Evolutionary conservation across 805 yeast species (phyloP).

Genomic region (Pichia membranifaciens): DNA sequence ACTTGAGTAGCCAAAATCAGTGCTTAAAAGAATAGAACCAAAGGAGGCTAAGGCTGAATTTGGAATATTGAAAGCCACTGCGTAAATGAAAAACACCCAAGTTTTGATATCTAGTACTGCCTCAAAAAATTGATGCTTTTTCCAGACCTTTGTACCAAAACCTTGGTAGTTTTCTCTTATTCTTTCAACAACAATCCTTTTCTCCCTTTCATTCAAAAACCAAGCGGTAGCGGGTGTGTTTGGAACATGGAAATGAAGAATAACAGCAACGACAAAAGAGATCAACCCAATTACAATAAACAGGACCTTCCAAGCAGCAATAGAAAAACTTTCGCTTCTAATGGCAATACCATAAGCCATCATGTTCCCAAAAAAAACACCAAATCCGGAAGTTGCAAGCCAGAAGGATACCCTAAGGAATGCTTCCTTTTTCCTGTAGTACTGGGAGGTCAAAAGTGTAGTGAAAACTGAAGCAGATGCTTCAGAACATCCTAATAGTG

Average conservation of each 20-base stretch:
- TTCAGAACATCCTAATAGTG: constrained; percentile 42
- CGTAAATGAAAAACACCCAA: constrained; percentile 43
- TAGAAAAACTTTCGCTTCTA: constrained; percentile 1
- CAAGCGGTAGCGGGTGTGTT: constrained; percentile 30
- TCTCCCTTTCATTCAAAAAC: constrained; percentile 34
- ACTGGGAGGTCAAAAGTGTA: constrained; percentile 29
- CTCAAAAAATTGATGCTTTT: constrained; percentile 51
- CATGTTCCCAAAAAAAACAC: constrained; percentile 42
- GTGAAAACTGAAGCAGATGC: constrained; percentile 27
- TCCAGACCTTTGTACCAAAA: constrained; percentile 30
- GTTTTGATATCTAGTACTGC: constrained; percentile 47
- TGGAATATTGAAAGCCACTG: constrained; percentile 43
- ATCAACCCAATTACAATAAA: constrained; percentile 56
- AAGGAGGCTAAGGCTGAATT: constrained; percentile 55
- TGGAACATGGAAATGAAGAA: constrained; percentile 38
- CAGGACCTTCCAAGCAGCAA: constrained; percentile 55
- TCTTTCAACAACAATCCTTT: constrained; percentile 28
- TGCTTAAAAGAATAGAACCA: constrained; percentile 32
- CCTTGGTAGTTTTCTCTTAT: constrained; percentile 34
- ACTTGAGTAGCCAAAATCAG: constrained; percentile 16
- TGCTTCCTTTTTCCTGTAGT: constrained; percentile 27
- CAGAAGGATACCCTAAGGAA: constrained; percentile 23
- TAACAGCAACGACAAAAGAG: constrained; percentile 46
- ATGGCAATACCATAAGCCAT: constrained; percentile 45
- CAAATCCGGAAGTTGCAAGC: constrained; percentile 36